Evolutionary conservation across 2,329 filamentous ascomycete genomes (phyloP).

Genomic region (Penicillium sp.): DNA sequence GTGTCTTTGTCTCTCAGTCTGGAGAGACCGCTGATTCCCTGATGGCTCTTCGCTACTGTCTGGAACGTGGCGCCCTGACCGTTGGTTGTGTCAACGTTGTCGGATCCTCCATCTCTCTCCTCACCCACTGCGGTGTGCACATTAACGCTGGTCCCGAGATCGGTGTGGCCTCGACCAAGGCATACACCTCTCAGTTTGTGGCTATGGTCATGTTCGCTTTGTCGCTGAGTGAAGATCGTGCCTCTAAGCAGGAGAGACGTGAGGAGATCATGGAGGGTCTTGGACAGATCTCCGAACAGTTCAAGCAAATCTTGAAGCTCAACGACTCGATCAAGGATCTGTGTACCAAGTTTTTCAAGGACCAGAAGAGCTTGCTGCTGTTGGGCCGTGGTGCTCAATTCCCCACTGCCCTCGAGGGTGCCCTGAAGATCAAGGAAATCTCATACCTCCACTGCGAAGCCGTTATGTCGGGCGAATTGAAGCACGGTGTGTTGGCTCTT

Average conservation of each 20-base stretch:
- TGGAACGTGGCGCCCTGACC: constrained; percentile 94
- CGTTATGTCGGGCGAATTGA: constrained; percentile 99
- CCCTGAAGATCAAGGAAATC: constrained; percentile 99
- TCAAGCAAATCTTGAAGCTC: constrained; percentile 85
- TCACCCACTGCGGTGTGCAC: constrained; percentile 99
- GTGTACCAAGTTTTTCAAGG: constrained; percentile 87
- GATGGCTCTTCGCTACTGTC: constrained; percentile 94
- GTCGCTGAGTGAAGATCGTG: constrained; percentile 91
- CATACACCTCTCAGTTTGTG: constrained; percentile 98
- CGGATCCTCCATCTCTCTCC: constrained; percentile 95
- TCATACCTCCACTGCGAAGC: constrained; percentile 99
- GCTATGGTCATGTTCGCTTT: constrained; percentile 99
- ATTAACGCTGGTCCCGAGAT: constrained; percentile 99
- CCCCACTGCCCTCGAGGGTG: constrained; percentile 91
- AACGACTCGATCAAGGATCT: constrained; percentile 93
- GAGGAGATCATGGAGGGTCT: constrained; percentile 97
- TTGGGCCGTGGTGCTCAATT: constrained; percentile 94
- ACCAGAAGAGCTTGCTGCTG: constrained; percentile 93
- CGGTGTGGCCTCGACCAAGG: constrained; percentile 98
- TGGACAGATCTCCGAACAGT: constrained; percentile 80
- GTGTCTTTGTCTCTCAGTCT: constrained; percentile 97
- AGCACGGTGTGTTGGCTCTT: constrained; percentile 95
- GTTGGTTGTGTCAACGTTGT: constrained; percentile 99
- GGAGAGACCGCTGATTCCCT: constrained; percentile 98
- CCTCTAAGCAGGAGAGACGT: constrained; percentile 86